A percentile compares a stretch with the other conserved stretches of the same genome.
Evolutionary conservation across 768 basidiomycete genomes (phyloP).

Genomic region (Strobilomyces confusus): DNA sequence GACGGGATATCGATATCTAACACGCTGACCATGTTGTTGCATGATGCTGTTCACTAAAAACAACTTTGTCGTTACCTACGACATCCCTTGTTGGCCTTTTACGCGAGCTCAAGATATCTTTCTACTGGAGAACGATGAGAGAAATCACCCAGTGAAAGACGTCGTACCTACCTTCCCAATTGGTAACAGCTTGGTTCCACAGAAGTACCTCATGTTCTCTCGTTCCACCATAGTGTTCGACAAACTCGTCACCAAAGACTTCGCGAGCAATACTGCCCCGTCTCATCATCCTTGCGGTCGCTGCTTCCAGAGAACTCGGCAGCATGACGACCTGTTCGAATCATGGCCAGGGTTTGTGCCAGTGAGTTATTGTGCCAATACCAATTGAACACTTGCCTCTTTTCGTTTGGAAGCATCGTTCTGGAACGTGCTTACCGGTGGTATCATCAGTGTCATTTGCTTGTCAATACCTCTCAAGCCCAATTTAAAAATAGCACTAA

Average conservation of each 20-base stretch:
- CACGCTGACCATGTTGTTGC: neutral
- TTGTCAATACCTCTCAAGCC: constrained; percentile 87
- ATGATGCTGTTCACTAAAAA: neutral
- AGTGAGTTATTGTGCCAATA: neutral
- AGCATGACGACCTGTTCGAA: constrained; percentile 62
- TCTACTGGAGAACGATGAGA: constrained; percentile 51
- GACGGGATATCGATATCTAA: constrained; percentile 5
- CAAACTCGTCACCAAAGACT: constrained; percentile 83
- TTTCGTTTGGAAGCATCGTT: constrained; percentile 46
- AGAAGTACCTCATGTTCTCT: constrained; percentile 83
- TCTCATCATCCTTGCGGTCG: constrained; percentile 77
- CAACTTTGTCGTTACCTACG: neutral
- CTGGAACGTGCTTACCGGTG: constrained; percentile 52
- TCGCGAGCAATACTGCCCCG: constrained; percentile 79
- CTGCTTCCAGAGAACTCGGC: constrained; percentile 73
- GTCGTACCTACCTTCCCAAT: constrained; percentile 76
- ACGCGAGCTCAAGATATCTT: constrained; percentile 82
- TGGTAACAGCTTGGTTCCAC: constrained; percentile 89
- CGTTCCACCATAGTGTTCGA: constrained; percentile 95
- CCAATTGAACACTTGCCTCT: constrained; percentile 46
- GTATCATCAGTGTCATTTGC: constrained; percentile 59
- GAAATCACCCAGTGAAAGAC: neutral
- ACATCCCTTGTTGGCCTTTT: neutral
- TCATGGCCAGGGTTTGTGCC: neutral
- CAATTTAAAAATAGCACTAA: constrained; percentile 83